phyloP scores from a whole-genome alignment of 306 rosid species.

The cucumber (Cucumis sativus) region Cucumber_9930_V3 NC_026657.2:38565501-38566000 shows the following conservation, averaged over 20 bases:
- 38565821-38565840: too few species aligned
- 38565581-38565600: background rate
- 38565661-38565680: background rate
- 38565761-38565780: constrained; percentile 74
- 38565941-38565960: constrained; percentile 84
- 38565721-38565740: constrained; percentile 78
- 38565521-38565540: constrained; percentile 13
- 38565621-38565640: background rate
- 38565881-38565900: background rate
- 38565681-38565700: constrained; percentile 33
- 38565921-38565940: background rate
- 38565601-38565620: background rate
- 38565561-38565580: background rate
- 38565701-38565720: constrained; percentile 86
- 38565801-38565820: too few species aligned
- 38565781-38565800: background rate
- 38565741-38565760: constrained; percentile 83
- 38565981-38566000: constrained; percentile 77
- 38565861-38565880: too few species aligned
- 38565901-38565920: background rate
- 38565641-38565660: background rate
- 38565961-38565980: constrained; percentile 86
- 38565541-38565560: background rate
- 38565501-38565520: constrained; percentile 6
- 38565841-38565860: too few species aligned